Conservation (phyloP, 2,329 filamentous ascomycete genomes). For the Aspergillus spinulosporus region DNA sequence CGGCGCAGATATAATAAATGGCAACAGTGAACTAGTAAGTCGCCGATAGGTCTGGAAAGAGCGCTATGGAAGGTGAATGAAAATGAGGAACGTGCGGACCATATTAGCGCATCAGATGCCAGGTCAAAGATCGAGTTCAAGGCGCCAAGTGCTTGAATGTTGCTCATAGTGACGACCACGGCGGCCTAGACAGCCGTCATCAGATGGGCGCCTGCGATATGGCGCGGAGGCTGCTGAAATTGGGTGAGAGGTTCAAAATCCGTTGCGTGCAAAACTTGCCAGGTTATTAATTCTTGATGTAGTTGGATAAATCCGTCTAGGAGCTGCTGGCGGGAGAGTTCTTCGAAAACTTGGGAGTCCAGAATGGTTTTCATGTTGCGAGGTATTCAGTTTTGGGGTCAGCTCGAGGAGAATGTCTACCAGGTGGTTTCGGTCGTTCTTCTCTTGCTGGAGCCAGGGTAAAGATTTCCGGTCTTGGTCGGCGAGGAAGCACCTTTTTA, state of each 20-base stretch:
- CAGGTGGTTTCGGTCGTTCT: conserved; percentile 10
- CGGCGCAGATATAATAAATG: conserved; percentile 2
- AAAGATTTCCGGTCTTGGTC: conserved; percentile 7
- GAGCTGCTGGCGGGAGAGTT: neutral
- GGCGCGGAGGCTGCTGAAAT: neutral
- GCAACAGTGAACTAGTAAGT: conserved; percentile 5
- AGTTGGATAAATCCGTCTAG: neutral
- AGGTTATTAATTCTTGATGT: neutral
- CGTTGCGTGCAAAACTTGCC: neutral
- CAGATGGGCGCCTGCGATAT: conserved; percentile 6
- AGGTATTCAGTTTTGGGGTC: too few relatives aligned
- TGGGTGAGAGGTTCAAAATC: neutral
- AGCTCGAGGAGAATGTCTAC: conserved; percentile 7
- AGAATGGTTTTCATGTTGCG: neutral
- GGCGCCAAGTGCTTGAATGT: neutral
- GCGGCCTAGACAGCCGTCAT: conserved; percentile 5
- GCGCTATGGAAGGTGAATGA: conserved; percentile 3
- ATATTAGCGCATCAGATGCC: conserved; percentile 9
- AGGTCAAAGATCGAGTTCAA: neutral
- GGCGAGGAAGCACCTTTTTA: conserved; percentile 7
- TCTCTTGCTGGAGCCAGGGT: conserved; percentile 9
- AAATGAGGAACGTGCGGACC: conserved; percentile 3
- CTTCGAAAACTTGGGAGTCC: neutral
- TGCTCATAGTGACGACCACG: neutral
- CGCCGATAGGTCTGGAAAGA: neutral